Evolutionary conservation across 2,329 filamentous ascomycete species (phyloP).

Genomic region (Cladosporium sp.): DNA sequence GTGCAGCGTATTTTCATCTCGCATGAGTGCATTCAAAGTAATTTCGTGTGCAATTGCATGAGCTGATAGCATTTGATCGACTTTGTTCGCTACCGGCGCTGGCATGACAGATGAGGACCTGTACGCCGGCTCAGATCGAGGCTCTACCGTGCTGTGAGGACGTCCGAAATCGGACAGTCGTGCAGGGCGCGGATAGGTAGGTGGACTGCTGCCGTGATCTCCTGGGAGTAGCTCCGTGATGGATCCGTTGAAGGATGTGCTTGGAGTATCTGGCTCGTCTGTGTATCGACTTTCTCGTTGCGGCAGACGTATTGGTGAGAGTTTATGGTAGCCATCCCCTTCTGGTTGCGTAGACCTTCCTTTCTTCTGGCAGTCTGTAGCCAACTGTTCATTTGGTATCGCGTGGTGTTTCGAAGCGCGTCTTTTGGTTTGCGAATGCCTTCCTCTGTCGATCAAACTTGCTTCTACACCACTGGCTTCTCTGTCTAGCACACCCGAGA

Average conservation of each 20-base stretch:
- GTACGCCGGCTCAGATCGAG: conserved; percentile 10
- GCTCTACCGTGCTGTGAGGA: conserved; percentile 7
- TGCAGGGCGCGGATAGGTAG: conserved; percentile 14
- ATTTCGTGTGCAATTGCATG: conserved; percentile 30
- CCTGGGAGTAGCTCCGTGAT: conserved; percentile 22
- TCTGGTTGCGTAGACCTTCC: conserved; percentile 3
- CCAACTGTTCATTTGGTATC: conserved; percentile 15
- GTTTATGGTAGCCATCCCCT: conserved; percentile 22
- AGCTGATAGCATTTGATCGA: conserved; percentile 23
- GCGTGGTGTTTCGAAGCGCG: conserved; percentile 13
- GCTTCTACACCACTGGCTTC: conserved; percentile 13
- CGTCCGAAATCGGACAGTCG: conserved; percentile 2
- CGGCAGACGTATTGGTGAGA: conserved; percentile 15
- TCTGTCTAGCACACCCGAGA: conserved; percentile 1
- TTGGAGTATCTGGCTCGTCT: conserved; percentile 15
- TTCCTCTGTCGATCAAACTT: conserved; percentile 11
- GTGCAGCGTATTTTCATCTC: conserved; percentile 22
- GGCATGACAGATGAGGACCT: conserved; percentile 10
- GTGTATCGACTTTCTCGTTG: neutral
- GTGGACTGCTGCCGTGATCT: conserved; percentile 14
- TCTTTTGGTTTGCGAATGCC: conserved; percentile 18
- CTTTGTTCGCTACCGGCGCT: conserved; percentile 14
- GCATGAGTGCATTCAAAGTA: conserved; percentile 28
- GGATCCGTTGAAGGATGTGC: conserved; percentile 24
- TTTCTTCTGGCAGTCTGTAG: conserved; percentile 18